Evolutionary conservation across 805 yeast genomes (phyloP), one percentile per base, ranked within the genome.

Genomic region (Metschnikowia lachancei): DNA sequence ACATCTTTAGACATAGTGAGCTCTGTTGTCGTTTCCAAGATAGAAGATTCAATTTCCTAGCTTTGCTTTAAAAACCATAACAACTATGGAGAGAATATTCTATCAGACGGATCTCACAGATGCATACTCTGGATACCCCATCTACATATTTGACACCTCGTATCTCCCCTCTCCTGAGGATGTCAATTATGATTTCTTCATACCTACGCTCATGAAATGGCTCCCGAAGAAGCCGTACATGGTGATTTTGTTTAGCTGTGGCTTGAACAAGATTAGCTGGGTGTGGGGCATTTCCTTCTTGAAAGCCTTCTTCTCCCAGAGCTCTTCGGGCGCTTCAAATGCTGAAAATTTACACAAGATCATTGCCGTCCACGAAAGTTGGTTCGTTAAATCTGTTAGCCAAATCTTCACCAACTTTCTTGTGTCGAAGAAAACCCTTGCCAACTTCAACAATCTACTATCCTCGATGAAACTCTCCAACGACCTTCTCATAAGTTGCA

Each of bases 341-440:
- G 72, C 77, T 34, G 54, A 58, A 24, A 67, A 67, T 45, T 65
- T 92, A 36, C 67, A 69, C 42, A 83, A 81, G 57, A 71, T 89
- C 2, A 85, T 83, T 52, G 77, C 91, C 26, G 95, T 92, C 2
- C 97, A 92, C 65, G 97, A 91, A 55, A 84, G 86, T 39, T 90
- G 97, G 94, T 78, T 91, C 66, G 78, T 88, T 22, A 80, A 89
- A 56, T 83, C 95, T 0, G 76, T 88, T 31, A 78, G 85, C 13
- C 90, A 86, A 44, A 76, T 89, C 19, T 68, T 87, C 49, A 74
- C 82, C 46, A 85, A 83, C 57, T 82, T 86, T 44, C 62, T 64
- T 43, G 34, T 60, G n/a, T 69, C 75, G 14, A 65, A 58, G 39
- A 63, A 63, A 43, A 63, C 60, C 43, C 42, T 69, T 13, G 59